phyloP scores from a whole-genome alignment of 441 rosid genomes.

The Bruguiera hainesii region DNA sequence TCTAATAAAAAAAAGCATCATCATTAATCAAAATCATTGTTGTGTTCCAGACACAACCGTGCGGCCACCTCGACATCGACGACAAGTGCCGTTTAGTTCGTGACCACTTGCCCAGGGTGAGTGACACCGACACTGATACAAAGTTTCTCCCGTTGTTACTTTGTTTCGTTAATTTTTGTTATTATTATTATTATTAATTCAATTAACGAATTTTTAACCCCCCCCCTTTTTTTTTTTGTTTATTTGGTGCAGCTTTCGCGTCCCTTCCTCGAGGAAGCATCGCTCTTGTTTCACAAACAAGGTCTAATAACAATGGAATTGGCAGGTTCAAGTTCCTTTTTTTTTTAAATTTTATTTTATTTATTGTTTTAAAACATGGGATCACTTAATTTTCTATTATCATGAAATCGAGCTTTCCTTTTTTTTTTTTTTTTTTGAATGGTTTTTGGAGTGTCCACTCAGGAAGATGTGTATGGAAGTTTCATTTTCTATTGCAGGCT shows the following conservation, averaged over 20 bases:
- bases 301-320: slow-evolving; percentile 7
- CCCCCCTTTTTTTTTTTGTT: no score
- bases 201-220: not conserved
- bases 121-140: not conserved
- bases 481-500: slow-evolving; percentile 24
- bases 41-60: slow-evolving; percentile 49
- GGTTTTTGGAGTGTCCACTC: not conserved
- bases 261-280: slow-evolving; percentile 52
- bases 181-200: not conserved
- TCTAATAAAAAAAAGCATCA: no score
- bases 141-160: not conserved
- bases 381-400: no score
- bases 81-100: slow-evolving; percentile 40
- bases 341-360: not conserved
- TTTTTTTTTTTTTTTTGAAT: not conserved
- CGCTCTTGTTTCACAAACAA: slow-evolving; percentile 30
- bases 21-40: not conserved
- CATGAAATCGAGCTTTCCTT: no score
- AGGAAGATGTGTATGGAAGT: slow-evolving; percentile 2
- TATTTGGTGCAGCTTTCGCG: slow-evolving; percentile 41
- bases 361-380: no score
- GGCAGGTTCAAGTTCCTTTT: slow-evolving; percentile 22
- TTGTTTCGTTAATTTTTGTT: not conserved
- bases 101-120: slow-evolving; percentile 54
- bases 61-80: slow-evolving; percentile 49